Conservation (phyloP, 2,329 filamentous ascomycete genomes). For the Diaporthe helianthi region DNA sequence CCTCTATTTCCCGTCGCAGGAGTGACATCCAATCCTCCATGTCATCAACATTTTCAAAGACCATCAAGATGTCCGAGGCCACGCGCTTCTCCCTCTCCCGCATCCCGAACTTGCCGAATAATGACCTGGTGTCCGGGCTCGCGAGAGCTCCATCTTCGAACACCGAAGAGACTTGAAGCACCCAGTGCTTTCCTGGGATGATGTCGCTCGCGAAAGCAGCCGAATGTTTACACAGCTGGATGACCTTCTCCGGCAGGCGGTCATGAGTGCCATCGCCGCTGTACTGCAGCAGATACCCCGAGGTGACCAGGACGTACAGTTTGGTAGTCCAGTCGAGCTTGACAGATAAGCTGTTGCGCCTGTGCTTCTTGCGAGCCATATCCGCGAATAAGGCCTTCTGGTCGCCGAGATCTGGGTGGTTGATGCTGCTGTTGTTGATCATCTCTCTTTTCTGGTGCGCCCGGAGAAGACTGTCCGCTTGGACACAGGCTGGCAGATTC, state of each 20-base stretch:
- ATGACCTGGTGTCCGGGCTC: constrained; percentile 61
- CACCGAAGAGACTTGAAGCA: constrained; percentile 75
- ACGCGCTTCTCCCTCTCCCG: constrained; percentile 62
- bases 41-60: constrained; percentile 74
- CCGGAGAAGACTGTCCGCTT: constrained; percentile 73
- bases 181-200: constrained; percentile 82
- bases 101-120: constrained; percentile 71
- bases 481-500: constrained; percentile 69
- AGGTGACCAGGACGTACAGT: constrained; percentile 73
- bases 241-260: constrained; percentile 74
- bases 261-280: constrained; percentile 73
- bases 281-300: constrained; percentile 79
- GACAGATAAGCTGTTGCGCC: constrained; percentile 51
- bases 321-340: constrained; percentile 73
- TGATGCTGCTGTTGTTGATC: constrained; percentile 16
- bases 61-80: constrained; percentile 71
- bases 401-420: constrained; percentile 31
- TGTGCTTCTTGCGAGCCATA: constrained; percentile 55
- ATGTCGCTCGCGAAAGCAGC: constrained; percentile 82
- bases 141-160: constrained; percentile 65
- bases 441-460: constrained; percentile 60
- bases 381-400: constrained; percentile 44
- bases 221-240: constrained; percentile 76
- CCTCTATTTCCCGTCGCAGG: constrained; percentile 74
- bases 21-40: constrained; percentile 79